Percentiles rank a stretch among this genome's conserved stretches.
phyloP scores from a whole-genome alignment of 2,329 filamentous ascomycete genomes.

The Pyrenophora graminea region DNA sequence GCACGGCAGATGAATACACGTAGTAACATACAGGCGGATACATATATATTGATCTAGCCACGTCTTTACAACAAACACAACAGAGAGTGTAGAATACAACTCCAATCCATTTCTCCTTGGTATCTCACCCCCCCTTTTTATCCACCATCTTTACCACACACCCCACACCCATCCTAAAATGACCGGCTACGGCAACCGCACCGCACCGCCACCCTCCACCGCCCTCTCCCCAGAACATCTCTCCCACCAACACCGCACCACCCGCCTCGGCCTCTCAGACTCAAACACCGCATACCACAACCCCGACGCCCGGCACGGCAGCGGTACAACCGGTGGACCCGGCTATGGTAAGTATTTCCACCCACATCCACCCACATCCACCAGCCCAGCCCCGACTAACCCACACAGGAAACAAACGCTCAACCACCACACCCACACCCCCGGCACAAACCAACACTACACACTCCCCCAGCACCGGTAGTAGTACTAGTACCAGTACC shows the following conservation, averaged over 20 bases:
- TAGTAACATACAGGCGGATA: too few relatives aligned
- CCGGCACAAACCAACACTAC: too few relatives aligned
- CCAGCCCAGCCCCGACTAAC: too few relatives aligned
- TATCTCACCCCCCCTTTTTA: too few relatives aligned
- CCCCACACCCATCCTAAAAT: constrained; percentile 11
- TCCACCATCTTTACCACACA: not conserved
- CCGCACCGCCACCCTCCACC: constrained; percentile 19
- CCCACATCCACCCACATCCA: not conserved
- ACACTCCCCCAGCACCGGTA: too few relatives aligned
- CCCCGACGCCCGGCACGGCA: constrained; percentile 36
- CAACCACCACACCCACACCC: constrained; percentile 2
- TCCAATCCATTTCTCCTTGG: too few relatives aligned
- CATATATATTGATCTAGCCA: too few relatives aligned
- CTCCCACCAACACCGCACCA: constrained; percentile 28
- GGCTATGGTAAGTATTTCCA: constrained; percentile 29
- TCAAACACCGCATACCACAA: constrained; percentile 35
- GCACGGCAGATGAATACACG: not conserved
- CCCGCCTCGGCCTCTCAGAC: constrained; percentile 34
- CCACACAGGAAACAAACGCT: constrained; percentile 40
- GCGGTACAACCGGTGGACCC: constrained; percentile 39
- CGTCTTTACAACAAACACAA: too few relatives aligned
- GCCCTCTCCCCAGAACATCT: constrained; percentile 13
- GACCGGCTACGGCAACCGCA: constrained; percentile 47
- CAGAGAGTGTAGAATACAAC: too few relatives aligned
- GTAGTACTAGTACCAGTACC: too few relatives aligned